Percentiles rank a stretch among this genome's conserved stretches.
Conservation (phyloP, 2,329 filamentous ascomycete species). For the Alternaria rosae region DNA sequence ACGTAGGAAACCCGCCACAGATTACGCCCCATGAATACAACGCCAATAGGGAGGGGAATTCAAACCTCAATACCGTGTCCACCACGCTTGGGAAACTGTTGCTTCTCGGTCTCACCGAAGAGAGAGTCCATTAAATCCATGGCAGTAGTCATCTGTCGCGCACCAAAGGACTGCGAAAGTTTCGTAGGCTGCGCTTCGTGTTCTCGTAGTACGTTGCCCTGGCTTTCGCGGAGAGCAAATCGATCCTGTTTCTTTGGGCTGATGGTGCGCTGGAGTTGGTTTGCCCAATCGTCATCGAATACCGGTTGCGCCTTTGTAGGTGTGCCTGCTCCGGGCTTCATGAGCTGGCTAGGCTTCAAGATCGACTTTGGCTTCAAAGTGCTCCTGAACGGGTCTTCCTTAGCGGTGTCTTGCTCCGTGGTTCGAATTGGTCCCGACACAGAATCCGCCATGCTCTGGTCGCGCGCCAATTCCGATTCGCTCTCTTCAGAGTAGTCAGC, state of each 20-base stretch:
- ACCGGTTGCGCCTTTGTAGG: constrained; percentile 62
- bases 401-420: constrained; percentile 70
- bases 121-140: constrained; percentile 97
- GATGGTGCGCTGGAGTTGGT: constrained; percentile 91
- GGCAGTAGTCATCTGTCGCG: constrained; percentile 78
- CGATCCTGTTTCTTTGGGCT: constrained; percentile 93
- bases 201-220: constrained; percentile 64
- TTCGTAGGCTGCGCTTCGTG: constrained; percentile 47
- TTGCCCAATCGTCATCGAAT: constrained; percentile 86
- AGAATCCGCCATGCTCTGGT: constrained; percentile 79
- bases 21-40: constrained; percentile 41
- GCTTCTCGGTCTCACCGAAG: constrained; percentile 71
- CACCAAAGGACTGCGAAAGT: constrained; percentile 40
- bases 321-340: constrained; percentile 53
- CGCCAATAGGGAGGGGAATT: constrained; percentile 57
- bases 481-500: constrained; percentile 68
- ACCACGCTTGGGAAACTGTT: constrained; percentile 60
- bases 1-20: constrained; percentile 53
- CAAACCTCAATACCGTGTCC: constrained; percentile 87
- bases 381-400: constrained; percentile 40
- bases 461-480: constrained; percentile 76
- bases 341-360: constrained; percentile 52
- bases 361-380: constrained; percentile 57
- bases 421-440: constrained; percentile 76
- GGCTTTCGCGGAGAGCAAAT: constrained; percentile 71